phyloP scores from a whole-genome alignment of 2,329 filamentous ascomycete genomes.

The Grosmannia huntii region DNA sequence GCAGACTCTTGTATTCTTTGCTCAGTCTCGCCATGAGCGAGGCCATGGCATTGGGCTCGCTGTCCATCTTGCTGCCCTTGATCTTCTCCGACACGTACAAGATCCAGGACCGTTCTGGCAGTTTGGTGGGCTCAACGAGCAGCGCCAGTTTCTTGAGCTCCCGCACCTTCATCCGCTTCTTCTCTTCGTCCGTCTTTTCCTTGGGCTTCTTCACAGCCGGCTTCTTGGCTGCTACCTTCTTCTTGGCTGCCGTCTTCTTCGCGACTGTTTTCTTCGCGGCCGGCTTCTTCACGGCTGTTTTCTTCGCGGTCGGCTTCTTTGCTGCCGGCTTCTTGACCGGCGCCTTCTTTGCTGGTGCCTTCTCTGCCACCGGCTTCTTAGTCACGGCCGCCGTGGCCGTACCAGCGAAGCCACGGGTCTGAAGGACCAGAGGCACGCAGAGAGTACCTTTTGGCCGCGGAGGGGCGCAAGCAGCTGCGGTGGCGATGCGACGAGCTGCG shows the following conservation, averaged over 20 bases:
- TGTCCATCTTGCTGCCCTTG: conserved; percentile 12
- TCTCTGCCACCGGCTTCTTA: conserved; percentile 15
- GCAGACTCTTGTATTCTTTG: conserved; percentile 26
- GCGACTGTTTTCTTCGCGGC: conserved; percentile 12
- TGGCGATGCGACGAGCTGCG: not conserved
- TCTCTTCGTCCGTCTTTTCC: conserved; percentile 25
- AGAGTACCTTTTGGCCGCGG: conserved; percentile 3
- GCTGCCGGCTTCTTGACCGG: conserved; percentile 10
- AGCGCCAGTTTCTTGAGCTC: conserved; percentile 29
- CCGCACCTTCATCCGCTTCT: conserved; percentile 19
- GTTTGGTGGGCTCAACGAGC: conserved; percentile 23
- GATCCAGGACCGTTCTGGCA: conserved; percentile 22
- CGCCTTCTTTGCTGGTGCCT: conserved; percentile 14
- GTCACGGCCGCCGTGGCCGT: conserved; percentile 2
- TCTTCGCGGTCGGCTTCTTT: conserved; percentile 16
- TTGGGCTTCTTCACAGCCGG: conserved; percentile 17
- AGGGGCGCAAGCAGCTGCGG: conserved; percentile 5
- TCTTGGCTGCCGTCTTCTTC: conserved; percentile 13
- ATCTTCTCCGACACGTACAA: conserved; percentile 23
- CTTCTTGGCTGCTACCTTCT: conserved; percentile 12
- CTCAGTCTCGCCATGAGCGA: conserved; percentile 17
- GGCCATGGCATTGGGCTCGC: conserved; percentile 2
- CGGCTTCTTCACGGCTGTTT: conserved; percentile 13
- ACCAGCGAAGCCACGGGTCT: conserved; percentile 5
- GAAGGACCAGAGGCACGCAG: not conserved